Conservation (phyloP, 768 basidiomycete species). For the Melanogaster broomeanus region DNA sequence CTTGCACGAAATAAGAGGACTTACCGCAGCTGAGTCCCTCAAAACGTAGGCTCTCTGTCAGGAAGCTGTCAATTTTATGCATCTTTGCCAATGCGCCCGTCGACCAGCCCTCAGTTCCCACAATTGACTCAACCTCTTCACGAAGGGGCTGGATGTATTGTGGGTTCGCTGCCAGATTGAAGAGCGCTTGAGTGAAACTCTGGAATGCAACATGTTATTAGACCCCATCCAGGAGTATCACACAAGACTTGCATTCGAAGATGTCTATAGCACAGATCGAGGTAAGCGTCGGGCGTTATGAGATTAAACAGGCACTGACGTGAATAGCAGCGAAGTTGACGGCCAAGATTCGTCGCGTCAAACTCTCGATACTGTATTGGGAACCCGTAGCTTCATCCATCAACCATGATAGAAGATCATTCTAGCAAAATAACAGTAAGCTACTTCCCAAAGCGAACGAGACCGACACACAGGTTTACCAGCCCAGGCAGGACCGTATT, state of each 20-base stretch:
- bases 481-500: constrained; percentile 24
- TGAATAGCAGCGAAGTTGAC: constrained; percentile 26
- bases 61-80: constrained; percentile 40
- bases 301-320: constrained; percentile 10
- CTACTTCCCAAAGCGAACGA: neutral
- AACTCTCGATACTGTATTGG: constrained; percentile 16
- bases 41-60: constrained; percentile 36
- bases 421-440: constrained; percentile 12
- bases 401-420: constrained; percentile 36
- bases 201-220: constrained; percentile 1
- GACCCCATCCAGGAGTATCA: neutral
- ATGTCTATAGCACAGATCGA: constrained; percentile 11
- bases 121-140: constrained; percentile 34
- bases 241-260: constrained; percentile 8
- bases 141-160: constrained; percentile 35
- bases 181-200: constrained; percentile 36
- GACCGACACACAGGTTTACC: constrained; percentile 31
- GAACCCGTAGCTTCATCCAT: constrained; percentile 23
- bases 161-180: constrained; percentile 36
- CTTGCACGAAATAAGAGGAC: neutral
- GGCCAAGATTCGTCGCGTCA: constrained; percentile 17
- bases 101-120: constrained; percentile 25
- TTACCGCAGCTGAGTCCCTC: constrained; percentile 29
- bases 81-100: constrained; percentile 26
- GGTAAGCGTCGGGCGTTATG: neutral